Evolutionary conservation across 108 stramenopile species (phyloP), one percentile per base, ranked within the genome.

Genomic region (Ochromonas danica): DNA sequence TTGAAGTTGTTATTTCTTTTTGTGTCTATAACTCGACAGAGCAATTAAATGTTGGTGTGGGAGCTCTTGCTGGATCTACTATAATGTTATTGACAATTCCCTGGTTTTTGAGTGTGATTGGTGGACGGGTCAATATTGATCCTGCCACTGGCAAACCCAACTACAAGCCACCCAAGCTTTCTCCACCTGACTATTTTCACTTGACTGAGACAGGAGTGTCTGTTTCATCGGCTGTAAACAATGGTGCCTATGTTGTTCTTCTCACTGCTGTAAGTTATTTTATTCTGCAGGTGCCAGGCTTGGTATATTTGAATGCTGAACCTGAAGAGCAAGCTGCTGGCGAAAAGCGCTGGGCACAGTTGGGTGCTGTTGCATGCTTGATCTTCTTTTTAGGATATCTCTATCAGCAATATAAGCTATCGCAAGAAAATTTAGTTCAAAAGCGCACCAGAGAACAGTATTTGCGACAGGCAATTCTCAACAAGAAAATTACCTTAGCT

Each of bases 61-160:
- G 97, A 14, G 95, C 97, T 33, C 86, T 98, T 71, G 97, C 97
- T 0, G 97, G 96, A 35, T 91, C 90, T 31, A 98, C 96, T 38
- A 96, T 97, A 71, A 96, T 98, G 96, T 91, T 98, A 62, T 79
- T 98, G 79, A 98, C 96, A 6, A 87, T 98, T 0, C 96, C 97
- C 6, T 80, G 43, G 80, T 86, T 82, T 39, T 80, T 98, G 28
- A 87, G 91, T 57, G 85, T 94, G 0, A 85, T 85, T n/a, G 88
- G 79, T 1, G 97, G 97, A 22, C 89, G 95, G n/a, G 96, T 98
- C 1, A 90, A 96, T 85, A 85, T 96, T 57, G 85, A 63, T 35
- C 72, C 41, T 1, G 51, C 60, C 10, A 82, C 28, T 0, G 70
- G 80, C 30, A 77, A 81, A 39, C 36, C 78, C 28, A 80, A 80